Evolutionary conservation across 1,284 basidiomycete species (phyloP), one percentile per base, ranked within the genome.

Genomic region (Veloporphyrellus conicus): DNA sequence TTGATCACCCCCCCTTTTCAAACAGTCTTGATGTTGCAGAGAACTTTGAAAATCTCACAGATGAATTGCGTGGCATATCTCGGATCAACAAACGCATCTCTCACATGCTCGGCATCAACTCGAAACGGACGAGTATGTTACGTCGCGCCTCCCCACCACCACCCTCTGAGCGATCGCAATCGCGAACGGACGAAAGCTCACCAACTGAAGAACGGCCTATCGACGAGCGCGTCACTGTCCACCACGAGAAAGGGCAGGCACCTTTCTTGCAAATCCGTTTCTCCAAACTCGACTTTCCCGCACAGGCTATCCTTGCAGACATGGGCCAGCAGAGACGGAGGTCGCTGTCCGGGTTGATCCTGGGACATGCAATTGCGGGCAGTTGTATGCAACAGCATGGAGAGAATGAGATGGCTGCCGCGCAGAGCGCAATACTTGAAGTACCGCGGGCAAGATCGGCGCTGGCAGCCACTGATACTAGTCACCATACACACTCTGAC

Each of bases 201-300:
- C 15, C n/a, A 4, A n/a, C 36, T n/a, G 50, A 54, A 41, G 62
- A 61, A 15, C 46, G n/a, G 15, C n/a, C 52, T 50, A 31, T 19
- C 18, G 54, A 54, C 15, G 52, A 57, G 48, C 76, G 78, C 6
- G 84, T 87, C 9, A 84, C 81, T 0, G 70, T 86, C 18, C 69
- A 70, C 36, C 75, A 72, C 44, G 67, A 72, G 36, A 61, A 64
- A 27, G 76, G 75, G 44, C 66, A 66, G 18, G 72, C 81, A 2
- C 84, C 86, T 12, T 72, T 70, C 23, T 70, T 88, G 23, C 69
- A 79, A 39, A 70, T 88, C 55, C 77, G 81, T 18, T 78, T 87
- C 52, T 86, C 84, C 0, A 63, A 64, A 23, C 63, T 81, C 29
- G 70, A 73, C 36, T 58, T 82, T 43, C 75, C 78, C 15, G 62